Evolutionary conservation across 306 rosid genomes (phyloP).

Genomic region (Malus sylvestris): DNA sequence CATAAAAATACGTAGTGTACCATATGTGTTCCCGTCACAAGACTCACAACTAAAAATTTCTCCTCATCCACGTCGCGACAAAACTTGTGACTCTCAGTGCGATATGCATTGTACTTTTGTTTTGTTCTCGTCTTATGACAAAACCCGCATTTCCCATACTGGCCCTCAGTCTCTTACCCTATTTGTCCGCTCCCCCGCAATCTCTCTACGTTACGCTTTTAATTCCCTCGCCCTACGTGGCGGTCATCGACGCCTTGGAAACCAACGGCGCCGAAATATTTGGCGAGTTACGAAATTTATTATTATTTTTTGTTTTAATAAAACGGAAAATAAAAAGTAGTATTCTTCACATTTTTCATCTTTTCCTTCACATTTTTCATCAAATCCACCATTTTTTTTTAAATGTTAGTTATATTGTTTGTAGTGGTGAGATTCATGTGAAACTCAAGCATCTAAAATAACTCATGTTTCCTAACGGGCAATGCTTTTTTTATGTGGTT

Average conservation of each 20-base stretch:
- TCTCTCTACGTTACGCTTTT: background rate
- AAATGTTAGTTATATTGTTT: background rate
- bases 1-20: rapidly evolving
- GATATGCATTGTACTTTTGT: background rate
- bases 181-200: background rate
- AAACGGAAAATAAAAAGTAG: background rate
- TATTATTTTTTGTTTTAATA: background rate
- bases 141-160: constrained; percentile 8
- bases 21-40: rapidly evolving
- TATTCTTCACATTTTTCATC: background rate
- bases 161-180: constrained; percentile 3
- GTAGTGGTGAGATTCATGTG: background rate
- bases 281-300: background rate
- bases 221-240: constrained; percentile 9
- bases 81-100: constrained; percentile 1
- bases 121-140: constrained; percentile 6
- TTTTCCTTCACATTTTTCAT: background rate
- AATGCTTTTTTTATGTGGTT: too few relatives aligned
- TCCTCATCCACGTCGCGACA: constrained; percentile 29
- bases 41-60: too few relatives aligned
- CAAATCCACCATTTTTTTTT: background rate
- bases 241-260: background rate
- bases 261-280: background rate
- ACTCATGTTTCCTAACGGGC: background rate
- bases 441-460: background rate